Evolutionary conservation across 2,329 filamentous ascomycete genomes (phyloP), one percentile per base, ranked within the genome.

Genomic region (Pseudocercospora crystallina): DNA sequence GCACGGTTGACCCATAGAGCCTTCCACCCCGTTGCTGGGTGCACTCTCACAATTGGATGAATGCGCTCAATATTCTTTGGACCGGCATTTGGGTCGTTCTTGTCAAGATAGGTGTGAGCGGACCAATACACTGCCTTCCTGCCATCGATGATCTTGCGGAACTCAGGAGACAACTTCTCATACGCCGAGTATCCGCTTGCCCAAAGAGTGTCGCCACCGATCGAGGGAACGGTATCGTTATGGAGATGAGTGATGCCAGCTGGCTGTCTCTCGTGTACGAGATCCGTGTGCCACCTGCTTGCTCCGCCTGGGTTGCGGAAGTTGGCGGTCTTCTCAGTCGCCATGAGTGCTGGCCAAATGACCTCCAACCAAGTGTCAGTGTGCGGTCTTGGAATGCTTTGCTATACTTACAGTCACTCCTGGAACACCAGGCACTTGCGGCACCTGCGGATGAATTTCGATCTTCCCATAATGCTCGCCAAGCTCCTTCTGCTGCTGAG

Each of bases 1-100:
- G 81, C 74, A 2, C 85, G 78, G 65, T 89, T 89, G 0, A 89
- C 86, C 75, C 79, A 89, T 0, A 89, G 74, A 0, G 83, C 76
- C 67, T 88, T 89, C 86, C 86, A 89, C 0, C 85, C 86, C 0
- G 86, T 89, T 0, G 82, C 85, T 0, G 86, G 86, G 63, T 89
- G 85, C 0, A 86, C 81, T 2, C 86, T 77, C 2, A 89, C 85
- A 8, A 89, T 66, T 0, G 85, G 85, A 64, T 89, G 86, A 8
- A 78, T 72, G 5, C 85, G 78, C 68, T 88, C 85, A n/a, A 89
- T 71, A 59, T 76, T 77, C 68, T 84, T 81, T 0, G 84, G 85
- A 0, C 86, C 85, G 0, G 77, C 75, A 10, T 76, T 76, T 0
- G 82, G 81, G 46, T 84, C 65, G 4, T 83, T 72, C 7, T 84